These are phyloP conservation scores for Coniochaeta pulveracea DNA, from an alignment of 2,329 filamentous ascomycete species.

Conservation along the genomic window DNA sequence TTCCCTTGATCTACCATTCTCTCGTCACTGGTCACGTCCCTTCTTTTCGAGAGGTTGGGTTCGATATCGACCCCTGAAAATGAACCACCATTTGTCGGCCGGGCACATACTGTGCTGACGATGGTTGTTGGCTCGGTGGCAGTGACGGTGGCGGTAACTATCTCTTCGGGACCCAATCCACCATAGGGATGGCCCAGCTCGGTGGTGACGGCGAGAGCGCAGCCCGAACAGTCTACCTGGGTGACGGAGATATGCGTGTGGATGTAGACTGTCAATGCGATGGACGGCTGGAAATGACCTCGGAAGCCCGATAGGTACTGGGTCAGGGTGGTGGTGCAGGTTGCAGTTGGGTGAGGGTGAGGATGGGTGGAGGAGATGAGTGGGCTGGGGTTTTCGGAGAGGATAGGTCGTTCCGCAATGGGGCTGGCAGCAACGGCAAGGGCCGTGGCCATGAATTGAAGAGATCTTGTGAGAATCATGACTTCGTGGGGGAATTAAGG, in stretches of 20 bases:
- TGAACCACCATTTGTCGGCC: not conserved
- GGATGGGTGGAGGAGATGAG: constrained; percentile 1
- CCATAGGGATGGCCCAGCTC: constrained; percentile 4
- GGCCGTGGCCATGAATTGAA: not conserved
- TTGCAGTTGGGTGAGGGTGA: not conserved
- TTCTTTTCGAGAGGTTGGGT: too few species aligned
- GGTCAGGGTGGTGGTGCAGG: constrained; percentile 6
- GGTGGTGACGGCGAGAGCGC: constrained; percentile 4
- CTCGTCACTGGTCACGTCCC: too few species aligned
- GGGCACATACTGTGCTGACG: constrained; percentile 5
- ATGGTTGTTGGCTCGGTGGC: constrained; percentile 6
- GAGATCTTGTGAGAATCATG: not conserved
- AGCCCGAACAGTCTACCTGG: constrained; percentile 6
- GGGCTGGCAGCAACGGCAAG: not conserved
- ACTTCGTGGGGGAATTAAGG: not conserved
- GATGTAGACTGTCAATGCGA: constrained; percentile 8
- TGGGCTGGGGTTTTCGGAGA: constrained; percentile 10
- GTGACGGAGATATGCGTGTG: constrained; percentile 1
- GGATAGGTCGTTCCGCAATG: too few species aligned
- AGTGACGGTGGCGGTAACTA: constrained; percentile 5
- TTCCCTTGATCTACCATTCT: too few species aligned
- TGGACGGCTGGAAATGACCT: constrained; percentile 8
- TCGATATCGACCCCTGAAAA: too few species aligned
- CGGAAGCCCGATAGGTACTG: constrained; percentile 7
- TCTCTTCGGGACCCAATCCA: constrained; percentile 6